Evolutionary conservation across 129 eudicot genomes (phyloP).

Genomic region (sunflower (Helianthus annuus)): HanXRQr2.0-SUNRISE NC_035443.2:40379241-40379740

Average conservation of each 20-base stretch:
- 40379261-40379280: neutral
- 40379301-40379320: slow-evolving; percentile 40
- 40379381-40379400: slow-evolving; percentile 28
- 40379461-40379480: slow-evolving; percentile 42
- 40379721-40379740: too few species aligned
- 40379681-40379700: slow-evolving; percentile 48
- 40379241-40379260: neutral
- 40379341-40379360: slow-evolving; percentile 50
- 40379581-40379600: slow-evolving; percentile 41
- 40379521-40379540: slow-evolving; percentile 67
- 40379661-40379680: slow-evolving; percentile 59
- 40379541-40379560: slow-evolving; percentile 56
- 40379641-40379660: slow-evolving; percentile 44
- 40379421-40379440: slow-evolving; percentile 44
- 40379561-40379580: slow-evolving; percentile 46
- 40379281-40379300: neutral
- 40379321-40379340: slow-evolving; percentile 72
- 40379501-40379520: slow-evolving; percentile 64
- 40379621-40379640: slow-evolving; percentile 41
- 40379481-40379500: slow-evolving; percentile 65
- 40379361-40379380: slow-evolving; percentile 45
- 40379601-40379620: slow-evolving; percentile 53
- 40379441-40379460: slow-evolving; percentile 50
- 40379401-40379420: slow-evolving; percentile 31
- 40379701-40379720: neutral